Evolutionary conservation across 495 filamentous ascomycete genomes (phyloP), one percentile per base, ranked within the genome.

Genomic region (Tuber indicum): DNA sequence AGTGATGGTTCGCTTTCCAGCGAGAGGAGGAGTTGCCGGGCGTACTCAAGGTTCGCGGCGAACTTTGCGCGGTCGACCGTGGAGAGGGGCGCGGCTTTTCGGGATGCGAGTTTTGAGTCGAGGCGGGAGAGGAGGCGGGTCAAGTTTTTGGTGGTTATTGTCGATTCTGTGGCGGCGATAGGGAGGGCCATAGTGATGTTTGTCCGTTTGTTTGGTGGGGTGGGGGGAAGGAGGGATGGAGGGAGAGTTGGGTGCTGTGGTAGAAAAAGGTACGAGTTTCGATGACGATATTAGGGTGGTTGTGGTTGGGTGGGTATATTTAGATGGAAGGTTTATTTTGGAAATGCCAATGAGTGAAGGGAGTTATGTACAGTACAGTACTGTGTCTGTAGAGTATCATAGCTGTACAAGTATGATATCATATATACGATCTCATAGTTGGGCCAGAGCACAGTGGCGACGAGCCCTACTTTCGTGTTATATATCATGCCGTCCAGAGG

Each of bases 21-120:
- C 8, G 52, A 69, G 72, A 81, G 81, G 58, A 83, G 78, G 58
- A 83, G 81, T 39, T 79, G 79, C 32, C 81, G 81, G 2, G 81
- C 78, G 72, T 83, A 81, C 52, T 83, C 81, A 45, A 83, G 81
- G 69, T 83, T 83, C 78, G 78, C 81, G 8, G 81, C 74, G 1
- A 82, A 78, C 58, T 81, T 82, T 70, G 78, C 78, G 44, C 81
- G 81, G 72, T 83, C 81, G 6, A 83, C 32, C 14, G 26, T 12
- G 58, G 58, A 66, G 58, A 66, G 58, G 72, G 95, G 97, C 83
- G 93, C 92, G 23, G 97, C 95, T 5, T 86, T 98, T 7, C 85
- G 44, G 42, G 71, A 79, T 39, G 72, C 76, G 12, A 79, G 83
- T 78, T 75, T 84, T 78, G 32, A 81, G 78, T 69, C 62, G 71